A percentile compares a stretch with the other conserved stretches of the same genome.
Evolutionary conservation across 306 rosid genomes (phyloP).

Genomic region (Prunus campanulata): DNA sequence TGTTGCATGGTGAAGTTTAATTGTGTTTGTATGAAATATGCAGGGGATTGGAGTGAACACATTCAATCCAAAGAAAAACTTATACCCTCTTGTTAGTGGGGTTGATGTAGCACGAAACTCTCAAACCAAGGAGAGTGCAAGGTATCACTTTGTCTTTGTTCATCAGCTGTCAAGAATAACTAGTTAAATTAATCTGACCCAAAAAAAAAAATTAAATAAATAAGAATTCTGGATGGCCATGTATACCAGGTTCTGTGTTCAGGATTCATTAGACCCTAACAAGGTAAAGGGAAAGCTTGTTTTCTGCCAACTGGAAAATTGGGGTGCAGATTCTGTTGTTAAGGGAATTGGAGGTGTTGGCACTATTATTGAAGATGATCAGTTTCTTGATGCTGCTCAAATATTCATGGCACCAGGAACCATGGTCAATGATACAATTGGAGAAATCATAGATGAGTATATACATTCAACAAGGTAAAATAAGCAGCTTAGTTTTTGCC

Average conservation of each 20-base stretch:
- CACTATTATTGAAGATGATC: conserved; percentile 43
- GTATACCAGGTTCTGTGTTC: conserved; percentile 26
- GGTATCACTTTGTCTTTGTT: conserved; percentile 24
- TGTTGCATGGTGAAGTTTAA: background rate
- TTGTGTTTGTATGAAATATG: conserved; percentile 1
- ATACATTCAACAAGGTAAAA: conserved; percentile 61
- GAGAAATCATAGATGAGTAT: conserved; percentile 40
- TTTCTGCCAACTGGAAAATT: conserved; percentile 36
- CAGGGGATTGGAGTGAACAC: conserved; percentile 70
- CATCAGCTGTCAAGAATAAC: conserved; percentile 4
- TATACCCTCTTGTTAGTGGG: conserved; percentile 63
- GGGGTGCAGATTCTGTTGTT: conserved; percentile 68
- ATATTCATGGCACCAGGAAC: conserved; percentile 80
- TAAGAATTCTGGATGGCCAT: background rate
- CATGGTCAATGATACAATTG: conserved; percentile 46
- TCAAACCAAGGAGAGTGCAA: conserved; percentile 46
- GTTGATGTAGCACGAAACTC: conserved; percentile 50
- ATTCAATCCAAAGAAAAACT: conserved; percentile 47
- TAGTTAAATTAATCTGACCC: background rate
- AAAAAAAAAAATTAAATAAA: background rate
- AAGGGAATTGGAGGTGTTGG: conserved; percentile 71
- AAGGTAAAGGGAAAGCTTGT: conserved; percentile 70
- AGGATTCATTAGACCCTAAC: conserved; percentile 51
- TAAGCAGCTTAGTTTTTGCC: too few species aligned
- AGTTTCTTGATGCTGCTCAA: conserved; percentile 47